phyloP scores from a whole-genome alignment of 345 rosid species.

The Acer saccharum region DNA sequence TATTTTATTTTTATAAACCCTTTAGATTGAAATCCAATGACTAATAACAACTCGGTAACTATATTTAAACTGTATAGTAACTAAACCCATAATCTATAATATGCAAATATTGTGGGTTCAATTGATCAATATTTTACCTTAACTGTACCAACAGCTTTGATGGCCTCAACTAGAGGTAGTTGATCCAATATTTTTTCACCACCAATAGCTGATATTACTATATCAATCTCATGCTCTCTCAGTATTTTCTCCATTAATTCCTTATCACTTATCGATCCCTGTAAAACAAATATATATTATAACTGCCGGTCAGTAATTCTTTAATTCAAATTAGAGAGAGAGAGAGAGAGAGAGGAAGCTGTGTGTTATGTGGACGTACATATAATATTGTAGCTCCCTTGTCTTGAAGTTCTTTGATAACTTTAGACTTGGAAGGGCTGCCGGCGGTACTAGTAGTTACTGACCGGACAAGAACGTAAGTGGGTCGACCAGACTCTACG shows the following conservation, averaged over 20 bases:
- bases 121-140: conserved; percentile 38
- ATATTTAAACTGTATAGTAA: no score
- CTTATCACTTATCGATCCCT: conserved; percentile 50
- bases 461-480: conserved; percentile 51
- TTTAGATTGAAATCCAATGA: no score
- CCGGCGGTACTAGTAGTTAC: background rate
- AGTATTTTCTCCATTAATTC: conserved; percentile 51
- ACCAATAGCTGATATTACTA: conserved; percentile 58
- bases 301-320: no score
- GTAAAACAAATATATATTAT: background rate
- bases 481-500: conserved; percentile 52
- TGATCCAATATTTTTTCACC: conserved; percentile 46
- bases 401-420: conserved; percentile 38
- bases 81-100: no score
- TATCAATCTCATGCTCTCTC: conserved; percentile 52
- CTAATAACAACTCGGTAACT: no score
- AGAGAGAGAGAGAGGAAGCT: background rate
- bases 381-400: conserved; percentile 52
- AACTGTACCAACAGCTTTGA: conserved; percentile 53
- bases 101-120: no score
- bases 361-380: conserved; percentile 14
- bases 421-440: conserved; percentile 31
- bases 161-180: conserved; percentile 46
- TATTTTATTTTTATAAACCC: no score
- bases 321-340: background rate